These are phyloP conservation scores for Plantago coronopus DNA, from an alignment of 305 asterid genomes.

Conservation along the genomic window DNA sequence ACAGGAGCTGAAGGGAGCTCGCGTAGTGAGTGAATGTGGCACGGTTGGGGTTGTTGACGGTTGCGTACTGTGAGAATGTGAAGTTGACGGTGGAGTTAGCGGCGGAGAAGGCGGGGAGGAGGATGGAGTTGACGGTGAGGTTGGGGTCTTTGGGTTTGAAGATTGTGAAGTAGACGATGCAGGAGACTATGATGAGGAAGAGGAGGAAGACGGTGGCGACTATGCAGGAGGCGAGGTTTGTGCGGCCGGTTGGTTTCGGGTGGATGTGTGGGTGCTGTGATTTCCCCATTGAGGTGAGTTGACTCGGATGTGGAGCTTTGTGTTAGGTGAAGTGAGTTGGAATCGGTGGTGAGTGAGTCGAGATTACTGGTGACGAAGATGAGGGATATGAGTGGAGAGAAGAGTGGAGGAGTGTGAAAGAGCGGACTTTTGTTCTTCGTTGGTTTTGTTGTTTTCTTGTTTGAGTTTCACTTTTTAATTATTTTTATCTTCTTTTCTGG, in stretches of 20 bases:
- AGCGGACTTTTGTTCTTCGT: neutral
- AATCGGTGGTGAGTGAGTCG: too few relatives aligned
- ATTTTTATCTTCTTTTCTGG: neutral
- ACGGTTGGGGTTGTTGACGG: constrained; percentile 76
- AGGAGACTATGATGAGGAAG: constrained; percentile 43
- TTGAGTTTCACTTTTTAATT: neutral
- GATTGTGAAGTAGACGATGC: constrained; percentile 62
- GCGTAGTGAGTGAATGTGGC: constrained; percentile 79
- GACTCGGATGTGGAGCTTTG: constrained; percentile 8
- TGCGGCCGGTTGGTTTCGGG: constrained; percentile 57
- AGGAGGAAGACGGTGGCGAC: constrained; percentile 67
- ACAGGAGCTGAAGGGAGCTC: constrained; percentile 72
- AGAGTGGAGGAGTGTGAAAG: neutral
- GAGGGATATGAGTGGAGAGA: too few relatives aligned
- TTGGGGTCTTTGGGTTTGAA: constrained; percentile 66
- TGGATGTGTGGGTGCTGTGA: constrained; percentile 28
- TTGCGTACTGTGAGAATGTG: constrained; percentile 76
- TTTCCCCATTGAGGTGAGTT: constrained; percentile 34
- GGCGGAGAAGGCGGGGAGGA: constrained; percentile 73
- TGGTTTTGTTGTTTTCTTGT: neutral
- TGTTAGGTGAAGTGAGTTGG: too few relatives aligned
- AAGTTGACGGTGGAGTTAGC: constrained; percentile 62
- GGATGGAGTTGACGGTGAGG: constrained; percentile 66
- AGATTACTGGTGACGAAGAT: neutral
- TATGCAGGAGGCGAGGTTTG: constrained; percentile 75